Evolutionary conservation across 2,329 filamentous ascomycete genomes (phyloP), one percentile per base, ranked within the genome.

Genomic region (Ceratocystiopsis sp.): DNA sequence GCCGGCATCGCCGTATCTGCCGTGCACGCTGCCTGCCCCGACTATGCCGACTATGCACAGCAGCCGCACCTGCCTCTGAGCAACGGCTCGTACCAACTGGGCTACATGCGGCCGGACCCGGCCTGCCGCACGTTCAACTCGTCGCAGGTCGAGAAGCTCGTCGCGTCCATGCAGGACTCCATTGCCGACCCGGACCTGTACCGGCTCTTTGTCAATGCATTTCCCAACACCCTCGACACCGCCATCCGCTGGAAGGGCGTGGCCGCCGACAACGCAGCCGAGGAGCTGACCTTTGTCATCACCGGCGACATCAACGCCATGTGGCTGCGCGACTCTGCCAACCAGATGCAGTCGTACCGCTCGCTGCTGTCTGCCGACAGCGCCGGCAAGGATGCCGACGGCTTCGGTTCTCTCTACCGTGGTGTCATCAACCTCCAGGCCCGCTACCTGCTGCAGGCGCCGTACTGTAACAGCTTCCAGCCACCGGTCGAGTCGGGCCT

Each of bases 381-480:
- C n/a, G 61, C 25, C 25, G 25, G 25, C 5, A 29, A 29, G 25
- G 25, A 29, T 29, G 25, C 25, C 7, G 25, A 75, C 51, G 75
- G 71, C 5, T 64, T 86, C 35, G 80, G 79, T 25, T 73, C 73
- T 42, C 64, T 86, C 6, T 85, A 75, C 59, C 71, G 80, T 21
- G 82, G 82, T 25, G 76, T 78, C 29, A 83, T 86, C 57, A 86
- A 86, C 57, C 69, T 85, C 1, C 82, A 86, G 55, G 71, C 78
- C 8, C 71, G 81, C 45, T 85, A 84, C 57, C 62, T 86, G 41
- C 65, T 75, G 42, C 68, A 69, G 12, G 69, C 71, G 9, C 87
- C 89, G 1, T 89, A 87, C 63, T 96, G 89, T 68, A 94, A 95
- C 60, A 84, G 87, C 35, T 96, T 95, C 61, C 87, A 94, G 56